Percentiles rank a stretch among this genome's conserved stretches.
Evolutionary conservation across 139 green algal species (phyloP).

Genomic region (Chlorella sp.): DNA sequence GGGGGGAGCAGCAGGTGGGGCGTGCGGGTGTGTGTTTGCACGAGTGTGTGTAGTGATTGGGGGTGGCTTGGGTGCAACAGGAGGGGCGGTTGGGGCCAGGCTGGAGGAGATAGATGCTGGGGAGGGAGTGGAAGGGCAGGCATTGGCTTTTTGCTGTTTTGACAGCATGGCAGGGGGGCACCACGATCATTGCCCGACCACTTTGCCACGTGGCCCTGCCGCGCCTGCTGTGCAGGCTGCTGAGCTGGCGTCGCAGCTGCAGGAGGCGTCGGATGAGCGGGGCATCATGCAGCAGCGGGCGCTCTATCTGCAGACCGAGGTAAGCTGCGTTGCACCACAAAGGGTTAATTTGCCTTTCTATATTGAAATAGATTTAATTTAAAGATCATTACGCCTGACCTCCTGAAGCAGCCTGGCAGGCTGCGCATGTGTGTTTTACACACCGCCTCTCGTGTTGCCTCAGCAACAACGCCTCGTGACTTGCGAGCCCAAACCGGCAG

Average conservation of each 20-base stretch:
- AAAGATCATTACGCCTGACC: conserved; percentile 29
- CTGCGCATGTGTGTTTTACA: too few species aligned
- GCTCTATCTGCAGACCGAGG: background rate
- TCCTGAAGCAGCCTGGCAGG: too few species aligned
- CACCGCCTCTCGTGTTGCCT: too few species aligned
- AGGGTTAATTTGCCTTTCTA: conserved; percentile 39
- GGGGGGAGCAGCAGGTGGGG: conserved; percentile 1
- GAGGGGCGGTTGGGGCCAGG: background rate
- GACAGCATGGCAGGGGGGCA: background rate
- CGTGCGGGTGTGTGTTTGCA: background rate
- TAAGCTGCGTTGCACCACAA: conserved; percentile 16
- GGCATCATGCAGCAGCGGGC: background rate
- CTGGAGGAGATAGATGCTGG: too few species aligned
- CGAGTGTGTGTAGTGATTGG: too few species aligned
- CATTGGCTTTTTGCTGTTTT: too few species aligned
- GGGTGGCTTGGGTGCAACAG: too few species aligned
- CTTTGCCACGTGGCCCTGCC: background rate
- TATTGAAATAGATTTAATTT: conserved; percentile 41
- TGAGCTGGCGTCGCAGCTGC: background rate
- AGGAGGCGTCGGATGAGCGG: background rate
- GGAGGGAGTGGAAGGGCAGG: too few species aligned
- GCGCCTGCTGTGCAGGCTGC: background rate
- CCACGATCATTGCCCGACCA: background rate
- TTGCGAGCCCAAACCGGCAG: too few species aligned
- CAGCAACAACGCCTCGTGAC: too few species aligned